Evolutionary conservation across 1,284 basidiomycete genomes (phyloP).

Genomic region (Pyrrhoderma noxium): DNA sequence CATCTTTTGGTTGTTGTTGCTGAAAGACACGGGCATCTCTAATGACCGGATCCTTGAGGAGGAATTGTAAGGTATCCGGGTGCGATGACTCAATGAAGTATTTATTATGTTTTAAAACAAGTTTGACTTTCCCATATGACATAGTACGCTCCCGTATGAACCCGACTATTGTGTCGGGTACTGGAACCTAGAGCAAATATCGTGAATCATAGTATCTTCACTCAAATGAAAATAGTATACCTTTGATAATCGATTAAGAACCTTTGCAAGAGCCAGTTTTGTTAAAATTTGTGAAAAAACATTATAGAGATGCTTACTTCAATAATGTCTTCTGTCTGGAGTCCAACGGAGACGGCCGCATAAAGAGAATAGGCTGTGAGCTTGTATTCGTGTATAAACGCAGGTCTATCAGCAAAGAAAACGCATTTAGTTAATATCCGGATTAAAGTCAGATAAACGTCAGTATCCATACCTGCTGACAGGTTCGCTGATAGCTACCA

Average conservation of each 20-base stretch:
- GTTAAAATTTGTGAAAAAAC: too few relatives aligned
- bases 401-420: slow-evolving; percentile 58
- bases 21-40: slow-evolving; percentile 72
- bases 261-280: slow-evolving; percentile 44
- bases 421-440: not conserved
- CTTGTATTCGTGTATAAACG: slow-evolving; percentile 99
- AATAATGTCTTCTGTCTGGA: slow-evolving; percentile 98
- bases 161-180: slow-evolving; percentile 73
- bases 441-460: too few relatives aligned
- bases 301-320: slow-evolving; percentile 57
- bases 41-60: slow-evolving; percentile 83
- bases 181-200: too few relatives aligned
- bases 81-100: slow-evolving; percentile 93
- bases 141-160: slow-evolving; percentile 89
- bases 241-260: slow-evolving; percentile 83
- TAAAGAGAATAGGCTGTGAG: slow-evolving; percentile 97
- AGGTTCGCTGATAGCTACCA: slow-evolving; percentile 97
- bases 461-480: slow-evolving; percentile 98
- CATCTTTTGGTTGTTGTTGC: slow-evolving; percentile 46
- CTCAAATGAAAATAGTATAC: slow-evolving; percentile 42
- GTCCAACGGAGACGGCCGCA: slow-evolving; percentile 95
- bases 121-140: slow-evolving; percentile 95
- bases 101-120: slow-evolving; percentile 94
- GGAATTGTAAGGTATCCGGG: slow-evolving; percentile 80
- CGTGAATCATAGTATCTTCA: too few relatives aligned